Conservation (phyloP, 1,284 basidiomycete genomes). For the Ustilago curta region DNA sequence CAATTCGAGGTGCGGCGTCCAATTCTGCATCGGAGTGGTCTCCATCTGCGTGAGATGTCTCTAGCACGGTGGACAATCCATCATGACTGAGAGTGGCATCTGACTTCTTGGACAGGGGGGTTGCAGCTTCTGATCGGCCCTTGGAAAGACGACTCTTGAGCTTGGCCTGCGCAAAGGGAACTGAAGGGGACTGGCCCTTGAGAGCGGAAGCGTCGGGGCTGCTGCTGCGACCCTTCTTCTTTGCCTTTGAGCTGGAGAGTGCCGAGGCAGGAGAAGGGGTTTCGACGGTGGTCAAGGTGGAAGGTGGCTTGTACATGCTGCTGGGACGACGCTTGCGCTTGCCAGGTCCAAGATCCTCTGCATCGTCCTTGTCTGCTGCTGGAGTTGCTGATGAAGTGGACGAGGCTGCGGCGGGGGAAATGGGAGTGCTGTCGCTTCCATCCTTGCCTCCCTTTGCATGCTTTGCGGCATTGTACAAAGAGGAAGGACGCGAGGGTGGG, state of each 20-base stretch:
- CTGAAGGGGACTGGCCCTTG: conserved; percentile 22
- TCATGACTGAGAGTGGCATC: neutral
- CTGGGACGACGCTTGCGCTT: conserved; percentile 60
- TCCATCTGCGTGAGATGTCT: neutral
- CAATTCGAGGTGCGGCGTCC: conserved; percentile 1
- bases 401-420: conserved; percentile 11
- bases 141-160: conserved; percentile 30
- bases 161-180: conserved; percentile 21
- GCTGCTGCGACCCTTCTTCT: conserved; percentile 46
- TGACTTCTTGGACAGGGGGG: conserved; percentile 18
- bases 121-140: conserved; percentile 17
- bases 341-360: conserved; percentile 39
- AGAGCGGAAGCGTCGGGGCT: conserved; percentile 31
- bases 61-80: neutral
- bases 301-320: conserved; percentile 60
- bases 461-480: conserved; percentile 33
- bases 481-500: conserved; percentile 41
- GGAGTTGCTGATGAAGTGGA: conserved; percentile 9
- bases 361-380: conserved; percentile 22
- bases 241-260: conserved; percentile 22
- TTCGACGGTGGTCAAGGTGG: conserved; percentile 52
- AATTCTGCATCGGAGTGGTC: conserved; percentile 43
- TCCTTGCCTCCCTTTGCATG: conserved; percentile 36
- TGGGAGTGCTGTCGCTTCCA: neutral
- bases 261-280: conserved; percentile 23